Conservation (phyloP, 352 stramenopile genomes). For the Globisporangium okanoganense region DNA sequence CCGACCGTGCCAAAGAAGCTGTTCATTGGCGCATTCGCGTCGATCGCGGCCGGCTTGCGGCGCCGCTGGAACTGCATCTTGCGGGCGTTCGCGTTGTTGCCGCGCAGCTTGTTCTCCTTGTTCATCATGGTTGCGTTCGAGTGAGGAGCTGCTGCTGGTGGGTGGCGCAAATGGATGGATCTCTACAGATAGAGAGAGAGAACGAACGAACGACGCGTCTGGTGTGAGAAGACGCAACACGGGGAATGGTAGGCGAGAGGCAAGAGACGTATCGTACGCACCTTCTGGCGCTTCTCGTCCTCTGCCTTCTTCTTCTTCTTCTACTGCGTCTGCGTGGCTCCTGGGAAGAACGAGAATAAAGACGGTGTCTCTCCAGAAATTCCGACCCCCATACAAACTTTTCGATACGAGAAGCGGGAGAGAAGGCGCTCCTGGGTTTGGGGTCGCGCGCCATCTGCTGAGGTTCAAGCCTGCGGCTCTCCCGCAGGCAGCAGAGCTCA, state of each 20-base stretch:
- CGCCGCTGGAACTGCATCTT: slow-evolving; percentile 54
- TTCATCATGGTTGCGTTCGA: slow-evolving; percentile 20
- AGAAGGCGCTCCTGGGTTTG: no score
- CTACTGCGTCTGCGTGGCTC: background rate
- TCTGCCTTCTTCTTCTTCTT: no score
- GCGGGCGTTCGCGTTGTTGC: slow-evolving; percentile 23
- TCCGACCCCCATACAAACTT: background rate
- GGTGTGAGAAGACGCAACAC: background rate
- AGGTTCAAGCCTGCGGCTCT: no score
- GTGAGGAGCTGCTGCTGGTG: background rate
- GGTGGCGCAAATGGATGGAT: background rate
- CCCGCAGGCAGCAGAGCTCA: no score
- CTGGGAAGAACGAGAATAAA: slow-evolving; percentile 4
- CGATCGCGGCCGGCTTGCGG: slow-evolving; percentile 35
- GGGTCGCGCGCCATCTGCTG: no score
- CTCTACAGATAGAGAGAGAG: background rate
- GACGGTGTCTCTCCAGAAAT: background rate
- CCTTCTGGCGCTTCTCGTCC: background rate
- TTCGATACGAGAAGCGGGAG: no score
- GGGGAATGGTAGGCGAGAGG: background rate
- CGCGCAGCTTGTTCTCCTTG: slow-evolving; percentile 51
- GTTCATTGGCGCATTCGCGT: slow-evolving; percentile 35
- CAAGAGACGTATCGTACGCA: background rate
- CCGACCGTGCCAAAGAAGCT: slow-evolving; percentile 74
- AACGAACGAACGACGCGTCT: background rate